Percentiles rank a stretch among this genome's conserved stretches.
Conservation (phyloP, 306 rosid genomes). For the Prinsepia uniflora region DNA sequence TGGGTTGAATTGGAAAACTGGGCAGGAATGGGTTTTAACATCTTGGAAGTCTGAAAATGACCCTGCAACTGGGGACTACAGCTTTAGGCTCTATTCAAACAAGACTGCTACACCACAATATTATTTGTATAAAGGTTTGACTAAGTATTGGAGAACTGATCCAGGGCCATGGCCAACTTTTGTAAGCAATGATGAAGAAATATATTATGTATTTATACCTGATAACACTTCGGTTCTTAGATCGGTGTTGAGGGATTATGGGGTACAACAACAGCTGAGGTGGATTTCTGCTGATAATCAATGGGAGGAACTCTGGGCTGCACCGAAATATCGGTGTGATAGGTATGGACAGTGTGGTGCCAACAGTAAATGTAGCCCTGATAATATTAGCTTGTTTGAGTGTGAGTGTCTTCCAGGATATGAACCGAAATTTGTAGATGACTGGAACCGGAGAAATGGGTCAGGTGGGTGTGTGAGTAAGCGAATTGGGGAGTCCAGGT, state of each 20-base stretch:
- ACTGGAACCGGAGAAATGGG: slow-evolving; percentile 36
- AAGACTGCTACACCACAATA: neutral
- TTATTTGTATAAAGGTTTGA: neutral
- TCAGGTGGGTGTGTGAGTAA: slow-evolving; percentile 53
- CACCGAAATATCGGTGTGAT: slow-evolving; percentile 37
- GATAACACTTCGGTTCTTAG: neutral
- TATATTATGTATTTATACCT: too few relatives aligned
- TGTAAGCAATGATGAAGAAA: neutral
- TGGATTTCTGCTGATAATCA: neutral
- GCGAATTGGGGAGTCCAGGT: slow-evolving; percentile 12
- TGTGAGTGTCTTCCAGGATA: slow-evolving; percentile 57
- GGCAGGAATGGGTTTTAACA: neutral
- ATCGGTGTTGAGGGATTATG: neutral
- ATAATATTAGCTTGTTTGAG: slow-evolving; percentile 13
- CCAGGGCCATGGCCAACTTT: neutral
- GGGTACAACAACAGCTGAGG: neutral
- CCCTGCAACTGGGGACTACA: neutral
- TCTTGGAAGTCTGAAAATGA: slow-evolving; percentile 6
- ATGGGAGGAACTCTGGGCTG: slow-evolving; percentile 26
- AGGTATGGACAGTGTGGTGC: slow-evolving; percentile 40
- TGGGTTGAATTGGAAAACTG: slow-evolving; percentile 1
- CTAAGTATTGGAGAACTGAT: neutral
- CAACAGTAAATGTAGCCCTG: slow-evolving; percentile 41
- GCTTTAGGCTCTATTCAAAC: neutral
- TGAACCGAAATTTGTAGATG: slow-evolving; percentile 32